Percentiles rank a stretch among this genome's conserved stretches.
phyloP scores from a whole-genome alignment of 805 yeast genomes.

The Candida cerambycidarum region DNA sequence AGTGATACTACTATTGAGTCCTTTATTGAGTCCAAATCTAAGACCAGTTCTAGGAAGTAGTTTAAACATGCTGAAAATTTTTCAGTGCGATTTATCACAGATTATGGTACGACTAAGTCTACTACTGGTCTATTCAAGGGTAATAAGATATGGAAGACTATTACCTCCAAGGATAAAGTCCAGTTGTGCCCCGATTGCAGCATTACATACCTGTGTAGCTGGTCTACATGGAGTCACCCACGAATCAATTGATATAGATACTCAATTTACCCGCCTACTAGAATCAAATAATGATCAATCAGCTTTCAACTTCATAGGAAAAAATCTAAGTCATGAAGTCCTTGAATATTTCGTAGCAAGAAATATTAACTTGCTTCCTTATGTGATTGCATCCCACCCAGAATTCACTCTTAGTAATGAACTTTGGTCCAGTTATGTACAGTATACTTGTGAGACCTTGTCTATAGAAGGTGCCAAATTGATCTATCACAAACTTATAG shows the following conservation, averaged over 20 bases:
- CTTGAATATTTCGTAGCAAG: slow-evolving; percentile 12
- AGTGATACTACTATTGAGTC: neutral
- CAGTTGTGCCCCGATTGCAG: neutral
- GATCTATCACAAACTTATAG: slow-evolving; percentile 37
- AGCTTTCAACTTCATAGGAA: slow-evolving; percentile 3
- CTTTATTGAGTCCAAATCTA: neutral
- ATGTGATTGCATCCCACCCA: slow-evolving; percentile 6
- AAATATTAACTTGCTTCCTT: slow-evolving; percentile 6
- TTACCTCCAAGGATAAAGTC: neutral
- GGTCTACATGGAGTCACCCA: neutral
- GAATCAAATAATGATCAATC: slow-evolving; percentile 1
- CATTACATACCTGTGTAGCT: neutral
- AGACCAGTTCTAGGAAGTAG: slow-evolving; percentile 1
- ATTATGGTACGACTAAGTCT: slow-evolving; percentile 2
- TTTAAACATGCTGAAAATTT: slow-evolving; percentile 7
- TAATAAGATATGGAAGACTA: neutral
- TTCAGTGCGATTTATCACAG: slow-evolving; percentile 7
- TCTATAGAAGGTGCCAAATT: slow-evolving; percentile 26
- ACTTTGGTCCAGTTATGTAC: slow-evolving; percentile 32
- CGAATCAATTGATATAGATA: neutral
- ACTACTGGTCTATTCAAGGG: neutral
- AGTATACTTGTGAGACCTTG: slow-evolving; percentile 22
- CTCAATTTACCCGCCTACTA: slow-evolving; percentile 3
- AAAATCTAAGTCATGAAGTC: slow-evolving; percentile 10
- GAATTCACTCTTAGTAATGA: slow-evolving; percentile 18